A percentile compares a stretch with the other conserved stretches of the same genome.
Conservation (phyloP, 225 moss, liverwort and hornwort species). For the Rhytidiadelphus loreus region DNA sequence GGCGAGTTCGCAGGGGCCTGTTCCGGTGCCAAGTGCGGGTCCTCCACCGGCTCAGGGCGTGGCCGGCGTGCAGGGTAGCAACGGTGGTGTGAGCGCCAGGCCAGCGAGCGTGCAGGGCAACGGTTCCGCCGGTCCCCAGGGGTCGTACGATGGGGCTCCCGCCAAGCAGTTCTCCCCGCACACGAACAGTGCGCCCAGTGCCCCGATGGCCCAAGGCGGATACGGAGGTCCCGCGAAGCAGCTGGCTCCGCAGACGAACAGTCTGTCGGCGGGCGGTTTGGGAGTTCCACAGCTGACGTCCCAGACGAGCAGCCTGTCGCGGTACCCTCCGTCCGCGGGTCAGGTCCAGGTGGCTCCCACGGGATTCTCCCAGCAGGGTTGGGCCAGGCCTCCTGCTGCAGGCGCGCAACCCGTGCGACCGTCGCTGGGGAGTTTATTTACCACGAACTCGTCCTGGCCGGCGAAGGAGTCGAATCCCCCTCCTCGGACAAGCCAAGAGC, state of each 20-base stretch:
- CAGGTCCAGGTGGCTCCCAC: slow-evolving; percentile 52
- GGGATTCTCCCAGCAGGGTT: slow-evolving; percentile 35
- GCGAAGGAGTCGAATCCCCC: slow-evolving; percentile 18
- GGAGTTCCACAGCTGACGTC: slow-evolving; percentile 32
- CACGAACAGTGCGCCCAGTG: slow-evolving; percentile 37
- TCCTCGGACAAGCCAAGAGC: neutral
- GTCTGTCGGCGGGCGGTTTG: slow-evolving; percentile 33
- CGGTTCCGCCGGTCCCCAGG: slow-evolving; percentile 9
- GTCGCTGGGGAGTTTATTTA: slow-evolving; percentile 45
- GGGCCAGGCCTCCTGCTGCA: slow-evolving; percentile 27
- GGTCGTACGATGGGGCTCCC: slow-evolving; percentile 1
- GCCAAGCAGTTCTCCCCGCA: slow-evolving; percentile 37
- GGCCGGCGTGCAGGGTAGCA: slow-evolving; percentile 22
- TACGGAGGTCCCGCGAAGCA: slow-evolving; percentile 35
- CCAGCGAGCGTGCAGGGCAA: slow-evolving; percentile 2
- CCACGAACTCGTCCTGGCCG: slow-evolving; percentile 43
- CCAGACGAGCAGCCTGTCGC: slow-evolving; percentile 42
- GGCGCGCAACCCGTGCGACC: slow-evolving; percentile 13
- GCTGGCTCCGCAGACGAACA: slow-evolving; percentile 36
- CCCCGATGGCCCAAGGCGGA: slow-evolving; percentile 21
- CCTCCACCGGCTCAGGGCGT: neutral
- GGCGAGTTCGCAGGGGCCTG: slow-evolving; percentile 1
- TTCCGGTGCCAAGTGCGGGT: neutral
- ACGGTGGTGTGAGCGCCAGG: slow-evolving; percentile 6
- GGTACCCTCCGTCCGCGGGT: slow-evolving; percentile 44